phyloP scores from a whole-genome alignment of 257 asterid genomes.

The Jaltomata sinuosa region DNA sequence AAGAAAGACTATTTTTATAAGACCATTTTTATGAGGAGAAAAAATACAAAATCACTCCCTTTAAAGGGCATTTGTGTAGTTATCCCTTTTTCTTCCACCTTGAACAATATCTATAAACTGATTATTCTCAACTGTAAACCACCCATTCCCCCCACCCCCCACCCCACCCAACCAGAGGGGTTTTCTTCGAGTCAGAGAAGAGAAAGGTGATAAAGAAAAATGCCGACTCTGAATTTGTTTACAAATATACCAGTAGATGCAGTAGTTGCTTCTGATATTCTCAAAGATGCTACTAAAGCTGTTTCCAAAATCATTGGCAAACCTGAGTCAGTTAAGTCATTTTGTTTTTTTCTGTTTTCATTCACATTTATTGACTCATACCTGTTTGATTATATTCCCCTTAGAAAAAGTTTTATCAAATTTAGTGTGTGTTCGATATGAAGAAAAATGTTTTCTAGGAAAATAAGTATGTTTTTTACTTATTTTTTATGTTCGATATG shows the following conservation, averaged over 20 bases:
- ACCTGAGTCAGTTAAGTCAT: conserved; percentile 68
- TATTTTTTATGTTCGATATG: too few species aligned
- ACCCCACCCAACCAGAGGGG: neutral
- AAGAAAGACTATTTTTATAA: too few species aligned
- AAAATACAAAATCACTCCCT: too few species aligned
- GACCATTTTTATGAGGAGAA: too few species aligned
- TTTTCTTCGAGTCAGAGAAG: neutral
- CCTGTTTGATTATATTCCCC: conserved; percentile 12
- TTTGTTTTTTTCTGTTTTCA: neutral
- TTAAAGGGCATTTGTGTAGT: too few species aligned
- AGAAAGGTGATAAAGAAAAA: neutral
- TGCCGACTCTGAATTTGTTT: conserved; percentile 88
- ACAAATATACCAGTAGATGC: conserved; percentile 86
- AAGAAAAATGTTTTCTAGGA: too few species aligned
- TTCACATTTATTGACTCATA: neutral
- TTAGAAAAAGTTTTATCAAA: neutral
- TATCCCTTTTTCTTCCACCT: too few species aligned
- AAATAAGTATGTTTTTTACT: too few species aligned
- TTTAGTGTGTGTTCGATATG: too few species aligned
- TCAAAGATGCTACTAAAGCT: conserved; percentile 91
- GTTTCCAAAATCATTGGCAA: conserved; percentile 86
- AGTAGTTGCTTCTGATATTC: conserved; percentile 86
- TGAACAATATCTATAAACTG: too few species aligned
- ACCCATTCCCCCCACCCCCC: neutral
- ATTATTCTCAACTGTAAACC: neutral